Evolutionary conservation across 2,329 filamentous ascomycete genomes (phyloP), one percentile per base, ranked within the genome.

Genomic region (Pseudogymnoascus sp.): DNA sequence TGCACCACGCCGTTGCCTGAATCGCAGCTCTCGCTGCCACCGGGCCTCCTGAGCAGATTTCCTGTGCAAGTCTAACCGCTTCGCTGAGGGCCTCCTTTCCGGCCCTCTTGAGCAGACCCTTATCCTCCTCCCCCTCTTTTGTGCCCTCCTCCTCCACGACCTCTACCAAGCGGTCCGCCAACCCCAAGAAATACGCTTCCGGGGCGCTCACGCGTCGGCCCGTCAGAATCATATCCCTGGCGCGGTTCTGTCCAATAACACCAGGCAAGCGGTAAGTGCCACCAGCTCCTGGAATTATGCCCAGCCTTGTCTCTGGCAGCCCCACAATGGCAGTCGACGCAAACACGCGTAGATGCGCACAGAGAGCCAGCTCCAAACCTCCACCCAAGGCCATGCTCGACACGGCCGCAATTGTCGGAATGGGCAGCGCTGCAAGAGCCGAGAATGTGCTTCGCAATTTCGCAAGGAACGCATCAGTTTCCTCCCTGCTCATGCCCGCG

Each of bases 201-300:
- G 89, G 79, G 0, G 86, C 93, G 7, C 82, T 82, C 11, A 99
- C 89, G 45, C 91, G 82, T n/a, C 94, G 84, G 2, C 94, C 94
- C 0, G 93, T 97, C 7, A 97, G 80, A 60, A 97, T 88, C 69
- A 97, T 78, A 74, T 99, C 93, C 60, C 92, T 83, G n/a, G 94
- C 94, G 62, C 92, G 86, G 25, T 82, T 80, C 23, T 89, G 77
- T 4, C 94, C 94, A 67, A 99, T 88, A 19, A 99, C 76, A 7
- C 82, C 83, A 1, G 92, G 91, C 0, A 99, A 85, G 8, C 94
- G 87, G 75, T 91, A 91, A 0, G 93, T 97, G 64, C 93, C 94
- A 45, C 94, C 94, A 2, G 93, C 94, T 64, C 94, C 94, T 2
- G 94, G 94, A 67, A 99, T 89, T 73, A 99, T 99, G 62, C 89